A percentile compares a stretch with the other conserved stretches of the same genome.
phyloP scores from a whole-genome alignment of 23 red algal genomes.

The Gracilaria gracilis region DNA sequence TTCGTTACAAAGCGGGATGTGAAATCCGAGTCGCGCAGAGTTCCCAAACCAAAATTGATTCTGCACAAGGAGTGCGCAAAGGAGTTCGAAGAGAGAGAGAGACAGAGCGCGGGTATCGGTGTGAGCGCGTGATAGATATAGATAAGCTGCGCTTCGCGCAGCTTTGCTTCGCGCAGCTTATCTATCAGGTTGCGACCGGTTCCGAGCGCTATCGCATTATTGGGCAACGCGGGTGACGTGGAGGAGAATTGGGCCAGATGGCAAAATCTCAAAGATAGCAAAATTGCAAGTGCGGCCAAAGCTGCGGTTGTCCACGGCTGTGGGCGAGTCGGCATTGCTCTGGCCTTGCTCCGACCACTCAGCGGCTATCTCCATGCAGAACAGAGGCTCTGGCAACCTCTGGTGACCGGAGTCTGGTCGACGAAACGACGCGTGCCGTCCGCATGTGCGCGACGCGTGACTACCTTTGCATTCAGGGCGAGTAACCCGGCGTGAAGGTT shows the following conservation, averaged over 20 bases:
- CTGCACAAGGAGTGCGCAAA: not conserved
- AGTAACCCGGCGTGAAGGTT: too few relatives aligned
- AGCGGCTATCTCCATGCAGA: not conserved
- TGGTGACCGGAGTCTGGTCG: too few relatives aligned
- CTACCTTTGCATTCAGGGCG: not conserved
- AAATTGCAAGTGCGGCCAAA: constrained; percentile 25
- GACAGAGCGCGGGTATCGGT: too few relatives aligned
- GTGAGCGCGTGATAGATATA: too few relatives aligned
- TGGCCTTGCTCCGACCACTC: not conserved
- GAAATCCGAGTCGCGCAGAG: not conserved
- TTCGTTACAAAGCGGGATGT: not conserved
- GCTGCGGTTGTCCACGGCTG: not conserved
- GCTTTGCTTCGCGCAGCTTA: too few relatives aligned
- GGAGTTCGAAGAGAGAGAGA: not conserved
- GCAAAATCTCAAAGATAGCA: constrained; percentile 5
- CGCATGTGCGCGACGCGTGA: not conserved
- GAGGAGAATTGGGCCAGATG: constrained; percentile 8
- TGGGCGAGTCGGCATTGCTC: not conserved
- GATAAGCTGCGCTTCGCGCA: too few relatives aligned
- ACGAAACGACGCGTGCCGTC: not conserved
- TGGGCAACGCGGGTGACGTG: not conserved
- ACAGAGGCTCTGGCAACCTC: not conserved
- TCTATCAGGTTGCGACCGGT: not conserved
- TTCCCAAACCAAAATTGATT: not conserved
- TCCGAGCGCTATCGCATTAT: not conserved